A percentile compares a stretch with the other conserved stretches of the same genome.
phyloP scores from a whole-genome alignment of 1,139 yeast species.

The Sporopachydermia cereana region DNA sequence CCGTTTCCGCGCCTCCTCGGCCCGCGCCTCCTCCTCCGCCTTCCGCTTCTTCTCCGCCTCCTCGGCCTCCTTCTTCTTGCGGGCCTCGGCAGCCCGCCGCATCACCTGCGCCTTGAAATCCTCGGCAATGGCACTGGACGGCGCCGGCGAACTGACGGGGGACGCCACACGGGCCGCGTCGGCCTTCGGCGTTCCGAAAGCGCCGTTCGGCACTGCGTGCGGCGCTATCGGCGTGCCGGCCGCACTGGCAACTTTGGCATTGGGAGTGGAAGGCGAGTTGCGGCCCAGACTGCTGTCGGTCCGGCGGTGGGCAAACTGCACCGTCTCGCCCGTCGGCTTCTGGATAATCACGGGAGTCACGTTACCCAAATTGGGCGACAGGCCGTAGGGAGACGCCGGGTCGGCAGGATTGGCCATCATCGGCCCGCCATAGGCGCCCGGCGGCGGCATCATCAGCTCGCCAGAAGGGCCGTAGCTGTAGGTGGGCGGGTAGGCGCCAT shows the following conservation, averaged over 20 bases:
- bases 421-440: background rate
- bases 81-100: background rate
- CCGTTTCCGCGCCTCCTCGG: background rate
- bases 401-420: background rate
- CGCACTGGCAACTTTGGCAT: slow-evolving; percentile 2
- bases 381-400: background rate
- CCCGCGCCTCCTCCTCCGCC: background rate
- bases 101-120: slow-evolving; percentile 4
- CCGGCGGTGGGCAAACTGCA: background rate
- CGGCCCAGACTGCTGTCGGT: background rate
- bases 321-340: background rate
- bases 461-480: background rate
- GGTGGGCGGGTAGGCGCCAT: background rate
- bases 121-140: background rate
- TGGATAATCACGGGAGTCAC: background rate
- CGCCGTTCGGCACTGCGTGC: background rate
- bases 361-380: background rate
- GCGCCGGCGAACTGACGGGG: background rate
- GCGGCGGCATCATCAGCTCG: background rate
- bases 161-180: background rate
- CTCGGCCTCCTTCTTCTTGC: background rate
- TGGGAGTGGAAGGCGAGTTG: background rate
- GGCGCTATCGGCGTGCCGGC: background rate
- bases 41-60: background rate
- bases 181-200: background rate